phyloP scores from a whole-genome alignment of 106 monocot genomes.

The Xerophyta viscosa region DNA sequence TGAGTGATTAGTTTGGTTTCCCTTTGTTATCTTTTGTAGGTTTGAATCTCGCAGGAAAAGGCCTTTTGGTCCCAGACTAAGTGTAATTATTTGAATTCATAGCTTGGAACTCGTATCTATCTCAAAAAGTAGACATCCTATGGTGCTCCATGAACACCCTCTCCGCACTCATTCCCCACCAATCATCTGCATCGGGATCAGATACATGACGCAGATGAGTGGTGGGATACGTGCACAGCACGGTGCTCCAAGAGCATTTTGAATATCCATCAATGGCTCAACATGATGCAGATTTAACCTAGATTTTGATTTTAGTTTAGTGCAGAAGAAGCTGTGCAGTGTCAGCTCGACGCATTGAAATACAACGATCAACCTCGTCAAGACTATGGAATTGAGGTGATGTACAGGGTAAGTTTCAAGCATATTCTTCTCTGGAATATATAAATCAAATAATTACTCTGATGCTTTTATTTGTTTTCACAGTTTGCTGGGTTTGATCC shows the following conservation, averaged over 20 bases:
- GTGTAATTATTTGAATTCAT: constrained; percentile 28
- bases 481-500: constrained; percentile 98
- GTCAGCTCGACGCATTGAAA: constrained; percentile 81
- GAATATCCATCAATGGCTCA: no score
- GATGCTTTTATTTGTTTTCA: constrained; percentile 1
- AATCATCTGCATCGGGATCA: no score
- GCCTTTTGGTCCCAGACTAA: constrained; percentile 76
- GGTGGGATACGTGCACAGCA: no score
- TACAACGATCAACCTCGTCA: constrained; percentile 83
- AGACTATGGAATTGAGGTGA: constrained; percentile 91
- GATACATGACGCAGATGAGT: no score
- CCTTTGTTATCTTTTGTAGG: constrained; percentile 19
- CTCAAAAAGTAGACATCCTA: no score
- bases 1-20: not conserved
- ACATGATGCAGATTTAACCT: not conserved
- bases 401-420: constrained; percentile 64
- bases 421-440: not conserved
- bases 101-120: not conserved
- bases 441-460: not conserved
- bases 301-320: constrained; percentile 51
- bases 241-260: no score
- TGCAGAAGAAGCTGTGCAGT: constrained; percentile 82
- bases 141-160: no score
- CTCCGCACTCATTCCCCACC: no score
- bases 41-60: constrained; percentile 59